phyloP scores from a whole-genome alignment of 768 basidiomycete genomes.

The Chalciporus chontae region DNA sequence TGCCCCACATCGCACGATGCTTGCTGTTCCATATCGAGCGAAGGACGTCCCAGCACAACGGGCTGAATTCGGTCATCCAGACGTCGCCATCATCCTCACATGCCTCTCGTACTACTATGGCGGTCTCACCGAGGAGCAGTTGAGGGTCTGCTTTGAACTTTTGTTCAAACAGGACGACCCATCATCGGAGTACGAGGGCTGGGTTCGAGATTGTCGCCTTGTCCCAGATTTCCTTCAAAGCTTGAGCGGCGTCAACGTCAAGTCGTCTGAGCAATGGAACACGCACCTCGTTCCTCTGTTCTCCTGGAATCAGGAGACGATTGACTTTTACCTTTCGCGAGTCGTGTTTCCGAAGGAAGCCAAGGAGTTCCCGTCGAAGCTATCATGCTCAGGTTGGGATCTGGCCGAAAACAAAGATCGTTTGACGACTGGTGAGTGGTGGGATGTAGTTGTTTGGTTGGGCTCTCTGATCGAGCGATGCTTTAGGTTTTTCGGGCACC shows the following conservation, averaged over 20 bases:
- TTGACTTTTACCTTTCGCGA: slow-evolving; percentile 46
- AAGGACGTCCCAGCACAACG: slow-evolving; percentile 43
- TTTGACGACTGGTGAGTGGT: too few relatives aligned
- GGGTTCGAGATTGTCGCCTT: slow-evolving; percentile 25
- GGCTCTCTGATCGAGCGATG: too few relatives aligned
- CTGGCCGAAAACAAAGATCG: too few relatives aligned
- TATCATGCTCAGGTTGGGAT: too few relatives aligned
- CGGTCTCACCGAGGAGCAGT: slow-evolving; percentile 39
- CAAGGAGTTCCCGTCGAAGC: slow-evolving; percentile 35
- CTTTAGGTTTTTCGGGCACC: too few relatives aligned
- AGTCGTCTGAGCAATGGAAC: slow-evolving; percentile 34
- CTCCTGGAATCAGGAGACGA: slow-evolving; percentile 32
- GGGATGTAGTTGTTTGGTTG: too few relatives aligned
- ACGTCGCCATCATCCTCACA: slow-evolving; percentile 43
- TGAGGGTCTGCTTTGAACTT: slow-evolving; percentile 35
- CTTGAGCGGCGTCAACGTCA: slow-evolving; percentile 40
- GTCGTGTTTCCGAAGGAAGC: slow-evolving; percentile 51
- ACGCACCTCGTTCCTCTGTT: slow-evolving; percentile 34
- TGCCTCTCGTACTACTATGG: slow-evolving; percentile 49
- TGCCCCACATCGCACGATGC: too few relatives aligned
- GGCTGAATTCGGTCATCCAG: slow-evolving; percentile 53
- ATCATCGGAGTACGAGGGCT: slow-evolving; percentile 37
- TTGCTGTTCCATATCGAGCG: too few relatives aligned
- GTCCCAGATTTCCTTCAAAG: slow-evolving; percentile 32
- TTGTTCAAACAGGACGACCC: slow-evolving; percentile 42